These are phyloP conservation scores for Acmispon strigosus DNA, from an alignment of 306 rosid genomes.

Conservation along the genomic window DNA sequence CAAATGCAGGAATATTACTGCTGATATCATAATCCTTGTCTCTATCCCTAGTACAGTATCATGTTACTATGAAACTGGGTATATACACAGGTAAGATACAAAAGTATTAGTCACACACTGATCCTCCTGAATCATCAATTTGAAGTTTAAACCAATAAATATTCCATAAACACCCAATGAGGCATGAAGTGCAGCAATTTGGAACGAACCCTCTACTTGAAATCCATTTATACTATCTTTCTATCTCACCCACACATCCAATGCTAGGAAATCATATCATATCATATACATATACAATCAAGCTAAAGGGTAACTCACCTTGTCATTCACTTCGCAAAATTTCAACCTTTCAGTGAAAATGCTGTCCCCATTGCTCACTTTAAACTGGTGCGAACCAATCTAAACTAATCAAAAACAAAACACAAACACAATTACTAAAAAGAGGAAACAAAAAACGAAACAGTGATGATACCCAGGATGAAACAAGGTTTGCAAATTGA, in stretches of 20 bases:
- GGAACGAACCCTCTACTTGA: neutral
- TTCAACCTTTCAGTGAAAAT: conserved; percentile 84
- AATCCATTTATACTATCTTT: neutral
- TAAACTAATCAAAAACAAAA: neutral
- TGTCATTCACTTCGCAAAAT: conserved; percentile 85
- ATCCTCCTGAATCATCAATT: neutral
- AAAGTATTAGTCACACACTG: neutral
- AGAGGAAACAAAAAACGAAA: neutral
- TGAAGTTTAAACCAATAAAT: neutral
- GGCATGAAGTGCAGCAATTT: neutral
- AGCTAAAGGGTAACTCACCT: conserved; percentile 40
- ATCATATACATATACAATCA: neutral
- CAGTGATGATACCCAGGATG: neutral
- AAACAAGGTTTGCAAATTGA: neutral
- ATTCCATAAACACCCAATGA: neutral
- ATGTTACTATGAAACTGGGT: neutral
- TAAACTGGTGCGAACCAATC: conserved; percentile 94
- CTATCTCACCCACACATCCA: too few relatives aligned
- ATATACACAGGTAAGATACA: neutral
- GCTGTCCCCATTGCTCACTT: conserved; percentile 81
- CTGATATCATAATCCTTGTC: neutral
- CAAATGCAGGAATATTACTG: neutral
- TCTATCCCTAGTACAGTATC: neutral
- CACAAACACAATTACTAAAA: neutral
- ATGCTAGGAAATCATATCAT: neutral